These are phyloP conservation scores for Puya raimondii DNA, from an alignment of 176 grass and related monocot species.

Conservation along the genomic window DNA sequence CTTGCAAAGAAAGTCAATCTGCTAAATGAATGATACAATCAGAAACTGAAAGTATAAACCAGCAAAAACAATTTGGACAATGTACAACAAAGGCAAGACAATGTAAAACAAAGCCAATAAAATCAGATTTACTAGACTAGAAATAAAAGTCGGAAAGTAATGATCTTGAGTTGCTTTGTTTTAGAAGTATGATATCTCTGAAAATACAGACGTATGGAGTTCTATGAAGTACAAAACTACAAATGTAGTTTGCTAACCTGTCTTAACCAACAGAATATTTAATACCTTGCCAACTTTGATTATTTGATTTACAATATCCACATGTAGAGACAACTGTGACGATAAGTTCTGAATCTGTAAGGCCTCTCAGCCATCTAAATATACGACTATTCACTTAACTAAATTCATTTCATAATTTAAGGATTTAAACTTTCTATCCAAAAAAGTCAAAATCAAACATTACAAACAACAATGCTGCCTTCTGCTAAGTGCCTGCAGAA, in stretches of 20 bases:
- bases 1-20: conserved; percentile 77
- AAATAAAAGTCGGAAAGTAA: background rate
- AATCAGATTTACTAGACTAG: background rate
- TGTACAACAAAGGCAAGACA: too few relatives aligned
- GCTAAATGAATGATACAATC: conserved; percentile 21
- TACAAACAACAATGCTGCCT: background rate
- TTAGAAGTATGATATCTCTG: background rate
- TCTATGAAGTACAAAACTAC: too few relatives aligned
- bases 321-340: background rate
- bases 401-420: background rate
- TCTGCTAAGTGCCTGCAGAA: background rate
- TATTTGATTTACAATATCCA: background rate
- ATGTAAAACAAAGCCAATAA: background rate
- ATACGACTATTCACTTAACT: background rate
- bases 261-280: too few relatives aligned
- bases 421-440: background rate
- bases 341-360: background rate
- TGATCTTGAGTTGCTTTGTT: background rate
- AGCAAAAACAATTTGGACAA: too few relatives aligned
- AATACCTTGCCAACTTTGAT: background rate
- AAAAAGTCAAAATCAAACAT: background rate
- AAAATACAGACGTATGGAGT: background rate
- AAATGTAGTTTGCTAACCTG: too few relatives aligned
- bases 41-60: background rate
- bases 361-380: background rate